A percentile compares a stretch with the other conserved stretches of the same genome.
These are phyloP conservation scores for Zelonia costaricensis DNA, from an alignment of 208 protist genomes.

Conservation along the genomic window DNA sequence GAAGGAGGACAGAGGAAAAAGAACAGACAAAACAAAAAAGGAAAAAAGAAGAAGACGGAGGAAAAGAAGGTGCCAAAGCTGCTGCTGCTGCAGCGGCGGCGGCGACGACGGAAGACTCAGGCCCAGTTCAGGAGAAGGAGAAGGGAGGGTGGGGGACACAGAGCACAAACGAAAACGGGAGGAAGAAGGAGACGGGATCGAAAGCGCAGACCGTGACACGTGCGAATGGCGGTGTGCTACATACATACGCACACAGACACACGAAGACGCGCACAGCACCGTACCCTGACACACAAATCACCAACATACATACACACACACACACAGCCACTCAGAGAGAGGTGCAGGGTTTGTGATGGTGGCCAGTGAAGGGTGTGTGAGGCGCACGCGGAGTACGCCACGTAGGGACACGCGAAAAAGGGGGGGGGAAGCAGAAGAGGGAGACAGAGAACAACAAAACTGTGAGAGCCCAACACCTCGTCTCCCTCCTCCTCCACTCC, in stretches of 20 bases:
- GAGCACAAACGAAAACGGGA: neutral
- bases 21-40: slow-evolving; percentile 3
- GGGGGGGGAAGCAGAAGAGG: too few species aligned
- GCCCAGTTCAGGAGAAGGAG: neutral
- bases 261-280: neutral
- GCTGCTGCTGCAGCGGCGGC: too few species aligned
- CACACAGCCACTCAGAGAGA: too few species aligned
- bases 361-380: too few species aligned
- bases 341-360: too few species aligned
- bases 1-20: neutral
- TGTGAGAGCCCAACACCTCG: too few species aligned
- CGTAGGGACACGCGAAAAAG: too few species aligned
- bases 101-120: too few species aligned
- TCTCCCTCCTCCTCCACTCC: neutral
- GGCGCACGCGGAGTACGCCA: too few species aligned
- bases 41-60: neutral
- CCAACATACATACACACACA: slow-evolving; percentile 8
- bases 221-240: too few species aligned
- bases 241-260: neutral
- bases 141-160: neutral
- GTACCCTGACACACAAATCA: neutral
- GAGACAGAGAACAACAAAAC: too few species aligned
- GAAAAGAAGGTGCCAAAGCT: neutral
- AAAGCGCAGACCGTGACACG: too few species aligned
- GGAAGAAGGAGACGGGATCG: slow-evolving; percentile 1